phyloP scores from a whole-genome alignment of 1,284 basidiomycete species.

The Fomitopsis schrenkii region DNA sequence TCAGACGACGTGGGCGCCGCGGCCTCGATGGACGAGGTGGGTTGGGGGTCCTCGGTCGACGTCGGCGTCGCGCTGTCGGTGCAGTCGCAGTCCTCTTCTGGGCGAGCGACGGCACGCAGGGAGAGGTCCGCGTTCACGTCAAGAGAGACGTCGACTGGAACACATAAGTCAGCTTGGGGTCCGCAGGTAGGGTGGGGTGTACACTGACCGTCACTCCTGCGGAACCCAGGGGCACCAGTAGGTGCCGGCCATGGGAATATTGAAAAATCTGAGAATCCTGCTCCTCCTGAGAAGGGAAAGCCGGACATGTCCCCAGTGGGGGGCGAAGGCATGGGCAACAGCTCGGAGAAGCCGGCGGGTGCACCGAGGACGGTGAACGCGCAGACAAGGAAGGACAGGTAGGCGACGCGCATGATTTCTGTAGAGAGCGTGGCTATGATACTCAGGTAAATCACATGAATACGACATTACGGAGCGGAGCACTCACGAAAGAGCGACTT shows the following conservation, averaged over 20 bases:
- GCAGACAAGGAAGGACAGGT: constrained; percentile 1
- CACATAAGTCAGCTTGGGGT: no score
- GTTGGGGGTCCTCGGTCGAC: neutral
- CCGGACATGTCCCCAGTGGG: neutral
- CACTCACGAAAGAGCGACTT: neutral
- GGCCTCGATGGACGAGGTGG: no score
- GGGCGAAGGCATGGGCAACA: neutral
- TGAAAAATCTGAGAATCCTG: no score
- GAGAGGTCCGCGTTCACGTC: neutral
- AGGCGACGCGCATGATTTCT: neutral
- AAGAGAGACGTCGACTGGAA: no score
- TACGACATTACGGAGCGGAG: neutral
- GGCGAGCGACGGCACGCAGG: neutral
- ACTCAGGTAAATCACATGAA: neutral
- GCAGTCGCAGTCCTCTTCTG: neutral
- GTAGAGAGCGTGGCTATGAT: neutral
- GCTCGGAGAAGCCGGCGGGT: neutral
- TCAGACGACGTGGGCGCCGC: no score
- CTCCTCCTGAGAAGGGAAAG: neutral
- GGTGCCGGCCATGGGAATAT: no score
- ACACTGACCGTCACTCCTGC: no score
- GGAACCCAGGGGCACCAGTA: no score
- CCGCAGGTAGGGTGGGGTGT: no score
- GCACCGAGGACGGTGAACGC: neutral
- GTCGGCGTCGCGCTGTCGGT: neutral